Evolutionary conservation across 2,329 filamentous ascomycete species (phyloP).

Genomic region (Colletotrichum horii): DNA sequence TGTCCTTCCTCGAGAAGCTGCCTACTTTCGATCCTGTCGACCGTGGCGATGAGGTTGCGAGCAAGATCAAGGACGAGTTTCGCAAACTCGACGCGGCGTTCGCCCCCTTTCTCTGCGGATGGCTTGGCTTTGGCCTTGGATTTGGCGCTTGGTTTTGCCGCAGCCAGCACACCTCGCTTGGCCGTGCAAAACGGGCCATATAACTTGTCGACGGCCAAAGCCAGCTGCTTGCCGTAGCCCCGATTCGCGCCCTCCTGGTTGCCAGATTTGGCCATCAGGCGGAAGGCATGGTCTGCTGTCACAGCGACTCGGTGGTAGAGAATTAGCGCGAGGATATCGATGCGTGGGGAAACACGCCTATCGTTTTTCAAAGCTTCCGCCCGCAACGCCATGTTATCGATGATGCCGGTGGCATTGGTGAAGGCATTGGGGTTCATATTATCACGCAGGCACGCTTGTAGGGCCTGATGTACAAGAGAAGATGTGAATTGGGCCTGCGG

Average conservation of each 20-base stretch:
- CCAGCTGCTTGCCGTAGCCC: slow-evolving; percentile 56
- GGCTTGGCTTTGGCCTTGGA: not conserved
- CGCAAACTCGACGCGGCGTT: slow-evolving; percentile 37
- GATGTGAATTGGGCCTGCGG: slow-evolving; percentile 46
- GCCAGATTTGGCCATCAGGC: slow-evolving; percentile 32
- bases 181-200: slow-evolving; percentile 53
- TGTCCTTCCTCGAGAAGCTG: slow-evolving; percentile 38
- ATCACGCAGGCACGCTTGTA: slow-evolving; percentile 77
- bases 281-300: slow-evolving; percentile 47
- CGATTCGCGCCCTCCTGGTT: slow-evolving; percentile 39
- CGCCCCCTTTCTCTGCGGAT: not conserved
- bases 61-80: slow-evolving; percentile 48
- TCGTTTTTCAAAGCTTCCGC: not conserved
- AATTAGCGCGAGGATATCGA: slow-evolving; percentile 57
- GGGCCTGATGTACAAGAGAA: slow-evolving; percentile 72
- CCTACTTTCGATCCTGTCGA: slow-evolving; percentile 49
- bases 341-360: not conserved
- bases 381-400: slow-evolving; percentile 63
- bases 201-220: slow-evolving; percentile 53
- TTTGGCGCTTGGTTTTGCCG: slow-evolving; percentile 25
- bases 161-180: slow-evolving; percentile 33
- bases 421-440: slow-evolving; percentile 76
- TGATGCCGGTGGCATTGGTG: slow-evolving; percentile 65
- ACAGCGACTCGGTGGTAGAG: slow-evolving; percentile 64
- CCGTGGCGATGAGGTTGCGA: slow-evolving; percentile 49